phyloP scores from a whole-genome alignment of 257 asterid genomes.

The Fraxinus anomala region DNA sequence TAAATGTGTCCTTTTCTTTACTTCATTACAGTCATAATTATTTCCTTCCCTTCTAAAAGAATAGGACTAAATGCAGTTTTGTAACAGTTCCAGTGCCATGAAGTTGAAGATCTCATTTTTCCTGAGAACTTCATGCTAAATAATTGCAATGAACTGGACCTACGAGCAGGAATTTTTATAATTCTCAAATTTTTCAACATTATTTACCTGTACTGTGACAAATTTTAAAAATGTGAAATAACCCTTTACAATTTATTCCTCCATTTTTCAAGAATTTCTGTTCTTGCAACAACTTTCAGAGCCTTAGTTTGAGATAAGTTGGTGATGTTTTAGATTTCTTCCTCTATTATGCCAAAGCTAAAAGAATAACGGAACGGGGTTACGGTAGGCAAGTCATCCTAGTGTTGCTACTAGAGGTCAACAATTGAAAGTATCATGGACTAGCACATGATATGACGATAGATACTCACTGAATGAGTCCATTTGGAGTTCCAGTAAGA shows the following conservation, averaged over 20 bases:
- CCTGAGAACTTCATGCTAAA: not conserved
- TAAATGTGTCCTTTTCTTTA: not conserved
- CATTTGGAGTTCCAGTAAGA: not conserved
- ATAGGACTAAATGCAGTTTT: not conserved
- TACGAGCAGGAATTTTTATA: not conserved
- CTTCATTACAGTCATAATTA: not conserved
- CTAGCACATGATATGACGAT: not conserved
- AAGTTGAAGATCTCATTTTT: not conserved
- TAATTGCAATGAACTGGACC: not conserved
- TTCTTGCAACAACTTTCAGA: not conserved
- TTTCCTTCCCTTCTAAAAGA: not conserved
- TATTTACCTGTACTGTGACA: not conserved
- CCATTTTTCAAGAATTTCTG: not conserved
- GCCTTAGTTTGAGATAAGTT: not conserved
- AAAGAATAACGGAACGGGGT: not conserved
- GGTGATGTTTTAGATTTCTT: not conserved
- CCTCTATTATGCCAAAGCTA: not conserved
- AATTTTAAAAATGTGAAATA: not conserved
- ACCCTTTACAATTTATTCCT: not conserved
- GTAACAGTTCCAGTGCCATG: not conserved
- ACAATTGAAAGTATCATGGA: not conserved
- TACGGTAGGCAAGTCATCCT: conserved; percentile 3
- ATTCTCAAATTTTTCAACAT: not conserved
- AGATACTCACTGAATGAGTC: not conserved
- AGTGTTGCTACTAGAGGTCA: not conserved